These are phyloP conservation scores for Candida patagonica DNA, from an alignment of 805 yeast genomes.

Conservation along the genomic window DNA sequence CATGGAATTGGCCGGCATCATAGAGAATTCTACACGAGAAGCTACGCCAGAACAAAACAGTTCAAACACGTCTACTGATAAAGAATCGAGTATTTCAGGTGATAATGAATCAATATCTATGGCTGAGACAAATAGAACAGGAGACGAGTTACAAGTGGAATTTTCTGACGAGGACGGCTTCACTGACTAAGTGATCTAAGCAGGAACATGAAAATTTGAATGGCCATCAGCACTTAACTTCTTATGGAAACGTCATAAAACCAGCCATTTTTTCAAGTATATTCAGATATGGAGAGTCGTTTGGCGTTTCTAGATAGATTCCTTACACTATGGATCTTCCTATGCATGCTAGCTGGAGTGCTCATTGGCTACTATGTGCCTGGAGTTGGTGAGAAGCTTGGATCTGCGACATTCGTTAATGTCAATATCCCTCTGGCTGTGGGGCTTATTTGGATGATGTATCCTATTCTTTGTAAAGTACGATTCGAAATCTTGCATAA, in stretches of 20 bases:
- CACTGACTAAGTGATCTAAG: too few relatives aligned
- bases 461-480: slow-evolving; percentile 47
- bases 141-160: too few relatives aligned
- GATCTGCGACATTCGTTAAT: slow-evolving; percentile 17
- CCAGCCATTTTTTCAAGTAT: too few relatives aligned
- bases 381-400: slow-evolving; percentile 13
- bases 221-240: too few relatives aligned
- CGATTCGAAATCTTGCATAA: slow-evolving; percentile 38
- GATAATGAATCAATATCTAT: background rate
- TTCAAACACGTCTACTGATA: too few relatives aligned
- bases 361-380: slow-evolving; percentile 21
- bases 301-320: slow-evolving; percentile 18
- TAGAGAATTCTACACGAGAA: background rate
- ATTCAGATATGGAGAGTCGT: too few relatives aligned
- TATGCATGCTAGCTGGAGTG: slow-evolving; percentile 22
- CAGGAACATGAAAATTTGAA: too few relatives aligned
- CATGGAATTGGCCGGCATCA: slow-evolving; percentile 7
- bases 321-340: slow-evolving; percentile 21
- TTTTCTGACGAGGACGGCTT: too few relatives aligned
- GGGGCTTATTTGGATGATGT: slow-evolving; percentile 48
- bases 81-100: background rate
- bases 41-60: too few relatives aligned
- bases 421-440: slow-evolving; percentile 28
- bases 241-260: too few relatives aligned
- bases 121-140: background rate